Evolutionary conservation across 768 basidiomycete genomes (phyloP), one percentile per base, ranked within the genome.

Genomic region (Boletus rubescentipes): DNA sequence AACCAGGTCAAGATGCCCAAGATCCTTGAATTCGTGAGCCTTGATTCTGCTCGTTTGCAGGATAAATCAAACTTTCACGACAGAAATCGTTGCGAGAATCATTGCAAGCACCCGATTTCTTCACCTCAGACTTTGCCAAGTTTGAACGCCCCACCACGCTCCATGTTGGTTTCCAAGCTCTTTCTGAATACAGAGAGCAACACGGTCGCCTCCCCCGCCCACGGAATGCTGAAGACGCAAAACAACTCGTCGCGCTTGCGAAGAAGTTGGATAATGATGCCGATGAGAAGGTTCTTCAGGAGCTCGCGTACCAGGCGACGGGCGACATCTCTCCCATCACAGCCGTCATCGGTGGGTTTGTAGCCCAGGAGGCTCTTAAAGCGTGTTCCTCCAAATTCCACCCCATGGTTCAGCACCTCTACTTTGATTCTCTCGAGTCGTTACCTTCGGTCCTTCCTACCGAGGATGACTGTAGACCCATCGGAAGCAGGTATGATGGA

Each of bases 1-100:
- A 93, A 91, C 8, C 97, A 99, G 72, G 94, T 98, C 59, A 99
- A 98, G 76, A 96, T 98, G 93, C 97, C 97, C 10, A 98, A 96
- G 75, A 80, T 93, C 46, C 75, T 98, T 45, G 84, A 93, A 68
- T 99, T 98, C 65, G 96, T 98, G 63, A 66, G 93, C 79, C 4
- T 26, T 38, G 23, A 15, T 36, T 12, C 23, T 16, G 29, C 45
- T 35, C 14, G 60, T 36, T 46, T 20, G 0, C 16, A 30, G 26
- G 20, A 36, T 32, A 6, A 41, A 36, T 41, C 41, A 36, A 57
- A 61, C 41, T 7, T 62, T 12, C 29, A 18, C 21, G 29, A 3
- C 62, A 99, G 96, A 98, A 98, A 93, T 83, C 94, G 2, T 80
- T 99, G 18, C 81, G 87, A 63, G 93, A 97, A 61, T 93, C 94